phyloP scores from a whole-genome alignment of 108 stramenopile species.

The Cyclostephanos invisitatus region DNA sequence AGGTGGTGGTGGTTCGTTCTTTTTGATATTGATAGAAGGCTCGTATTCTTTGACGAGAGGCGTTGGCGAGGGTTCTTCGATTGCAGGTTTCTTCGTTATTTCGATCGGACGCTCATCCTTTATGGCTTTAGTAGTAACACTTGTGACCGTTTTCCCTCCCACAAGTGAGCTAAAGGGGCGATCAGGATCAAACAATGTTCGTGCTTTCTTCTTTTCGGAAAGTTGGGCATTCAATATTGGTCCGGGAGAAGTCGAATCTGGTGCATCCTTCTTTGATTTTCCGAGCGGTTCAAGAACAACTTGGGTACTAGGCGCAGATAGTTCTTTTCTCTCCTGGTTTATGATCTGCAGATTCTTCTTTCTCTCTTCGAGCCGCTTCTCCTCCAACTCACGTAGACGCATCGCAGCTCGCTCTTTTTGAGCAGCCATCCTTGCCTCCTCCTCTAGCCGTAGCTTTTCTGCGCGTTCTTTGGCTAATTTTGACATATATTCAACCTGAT shows the following conservation, averaged over 20 bases:
- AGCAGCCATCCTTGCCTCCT: constrained; percentile 50
- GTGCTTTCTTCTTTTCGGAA: constrained; percentile 5
- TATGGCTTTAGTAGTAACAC: constrained; percentile 15
- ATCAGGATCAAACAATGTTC: constrained; percentile 61
- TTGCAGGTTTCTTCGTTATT: constrained; percentile 7
- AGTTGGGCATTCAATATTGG: constrained; percentile 3
- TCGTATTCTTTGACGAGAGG: constrained; percentile 15
- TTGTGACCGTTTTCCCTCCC: constrained; percentile 32
- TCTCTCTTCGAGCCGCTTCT: constrained; percentile 52
- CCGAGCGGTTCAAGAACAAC: constrained; percentile 42
- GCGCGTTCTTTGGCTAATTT: constrained; percentile 67
- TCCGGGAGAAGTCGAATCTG: neutral
- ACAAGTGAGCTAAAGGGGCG: constrained; percentile 50
- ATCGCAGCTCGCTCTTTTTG: constrained; percentile 55
- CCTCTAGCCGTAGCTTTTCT: constrained; percentile 57
- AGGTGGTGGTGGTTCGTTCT: constrained; percentile 27
- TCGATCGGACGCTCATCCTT: constrained; percentile 18
- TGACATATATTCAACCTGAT: constrained; percentile 54
- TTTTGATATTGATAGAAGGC: constrained; percentile 9
- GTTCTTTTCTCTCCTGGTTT: constrained; percentile 13
- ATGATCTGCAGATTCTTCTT: constrained; percentile 12
- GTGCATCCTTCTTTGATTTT: constrained; percentile 21
- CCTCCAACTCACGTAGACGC: constrained; percentile 66
- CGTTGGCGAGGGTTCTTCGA: neutral
- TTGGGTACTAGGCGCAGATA: constrained; percentile 22